These are phyloP conservation scores for Knoxdaviesia capensis DNA, from an alignment of 2,329 filamentous ascomycete genomes.

Conservation along the genomic window DNA sequence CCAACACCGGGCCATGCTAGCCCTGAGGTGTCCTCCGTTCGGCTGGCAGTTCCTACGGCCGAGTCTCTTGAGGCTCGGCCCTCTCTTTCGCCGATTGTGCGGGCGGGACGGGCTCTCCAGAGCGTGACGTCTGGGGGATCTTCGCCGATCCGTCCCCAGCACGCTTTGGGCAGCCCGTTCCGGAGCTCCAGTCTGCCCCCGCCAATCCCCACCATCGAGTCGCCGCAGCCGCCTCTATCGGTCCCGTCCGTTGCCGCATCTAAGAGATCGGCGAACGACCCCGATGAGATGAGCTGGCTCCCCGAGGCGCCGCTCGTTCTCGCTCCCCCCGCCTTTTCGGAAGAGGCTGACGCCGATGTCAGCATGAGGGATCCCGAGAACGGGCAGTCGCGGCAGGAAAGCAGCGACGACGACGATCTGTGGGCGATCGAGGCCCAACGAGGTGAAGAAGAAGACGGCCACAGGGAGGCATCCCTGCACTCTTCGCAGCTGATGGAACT, in stretches of 20 bases:
- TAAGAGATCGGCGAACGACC: conserved; percentile 6
- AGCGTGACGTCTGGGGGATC: conserved; percentile 38
- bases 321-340: no score
- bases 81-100: conserved; percentile 35
- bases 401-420: conserved; percentile 18
- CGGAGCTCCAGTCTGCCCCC: conserved; percentile 12
- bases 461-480: no score
- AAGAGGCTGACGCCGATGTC: not conserved
- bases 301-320: conserved; percentile 6
- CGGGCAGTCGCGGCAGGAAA: conserved; percentile 2
- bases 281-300: conserved; percentile 24
- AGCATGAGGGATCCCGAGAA: conserved; percentile 1
- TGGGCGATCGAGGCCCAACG: conserved; percentile 38
- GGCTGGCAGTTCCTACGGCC: not conserved
- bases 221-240: no score
- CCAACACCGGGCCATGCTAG: not conserved
- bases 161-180: conserved; percentile 35
- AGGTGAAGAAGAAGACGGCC: not conserved
- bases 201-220: no score
- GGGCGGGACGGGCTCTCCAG: conserved; percentile 33
- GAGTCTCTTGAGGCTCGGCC: conserved; percentile 13
- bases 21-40: not conserved
- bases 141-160: conserved; percentile 29
- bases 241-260: no score
- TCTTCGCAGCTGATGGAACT: no score